These are phyloP conservation scores for Colletotrichum orchidophilum DNA, from an alignment of 2,329 filamentous ascomycete genomes.

Conservation along the genomic window DNA sequence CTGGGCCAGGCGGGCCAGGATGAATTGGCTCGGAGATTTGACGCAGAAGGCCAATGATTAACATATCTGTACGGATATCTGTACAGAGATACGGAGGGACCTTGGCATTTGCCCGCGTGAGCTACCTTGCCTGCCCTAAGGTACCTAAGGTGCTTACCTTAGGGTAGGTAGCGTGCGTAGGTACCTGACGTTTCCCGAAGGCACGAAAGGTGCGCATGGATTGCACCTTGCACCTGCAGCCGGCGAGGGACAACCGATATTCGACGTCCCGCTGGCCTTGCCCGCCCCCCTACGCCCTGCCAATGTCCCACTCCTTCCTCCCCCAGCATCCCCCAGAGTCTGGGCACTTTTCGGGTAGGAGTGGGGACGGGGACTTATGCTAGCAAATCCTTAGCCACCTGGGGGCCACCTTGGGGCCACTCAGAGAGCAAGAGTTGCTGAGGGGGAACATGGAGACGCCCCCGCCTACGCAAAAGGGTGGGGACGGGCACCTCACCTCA, in stretches of 20 bases:
- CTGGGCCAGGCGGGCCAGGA: background rate
- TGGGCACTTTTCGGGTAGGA: constrained; percentile 8
- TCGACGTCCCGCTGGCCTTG: constrained; percentile 11
- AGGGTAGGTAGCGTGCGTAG: background rate
- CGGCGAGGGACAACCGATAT: constrained; percentile 12
- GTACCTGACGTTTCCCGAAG: background rate
- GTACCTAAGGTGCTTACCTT: constrained; percentile 2
- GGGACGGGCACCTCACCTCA: background rate
- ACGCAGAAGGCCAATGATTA: constrained; percentile 25
- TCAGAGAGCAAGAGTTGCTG: background rate
- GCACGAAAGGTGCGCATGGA: background rate
- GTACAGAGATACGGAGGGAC: background rate
- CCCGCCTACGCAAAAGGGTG: background rate
- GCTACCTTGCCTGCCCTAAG: background rate
- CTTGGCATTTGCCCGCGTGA: background rate
- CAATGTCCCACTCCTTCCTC: constrained; percentile 13
- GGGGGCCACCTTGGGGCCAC: too few relatives aligned
- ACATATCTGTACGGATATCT: too few relatives aligned
- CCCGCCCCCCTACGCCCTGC: constrained; percentile 5
- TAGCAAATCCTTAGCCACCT: background rate
- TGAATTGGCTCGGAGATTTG: constrained; percentile 28
- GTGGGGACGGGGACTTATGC: constrained; percentile 12
- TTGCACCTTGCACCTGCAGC: background rate
- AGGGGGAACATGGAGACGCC: background rate
- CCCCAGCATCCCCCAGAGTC: background rate